phyloP scores from a whole-genome alignment of 2,329 filamentous ascomycete species.

The Magnaporthales sp. region DNA sequence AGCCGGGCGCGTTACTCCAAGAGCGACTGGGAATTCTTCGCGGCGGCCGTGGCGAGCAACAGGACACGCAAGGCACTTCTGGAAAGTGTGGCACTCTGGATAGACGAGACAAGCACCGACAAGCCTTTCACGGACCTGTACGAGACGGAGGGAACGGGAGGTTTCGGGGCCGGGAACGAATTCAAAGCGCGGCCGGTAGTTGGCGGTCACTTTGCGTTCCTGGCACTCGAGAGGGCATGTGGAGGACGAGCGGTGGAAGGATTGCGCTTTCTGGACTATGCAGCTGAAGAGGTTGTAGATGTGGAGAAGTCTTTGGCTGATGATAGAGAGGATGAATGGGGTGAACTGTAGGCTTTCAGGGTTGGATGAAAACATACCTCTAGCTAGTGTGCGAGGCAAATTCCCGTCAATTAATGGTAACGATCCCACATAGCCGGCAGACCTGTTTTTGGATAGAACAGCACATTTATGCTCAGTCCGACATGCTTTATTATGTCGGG shows the following conservation, averaged over 20 bases:
- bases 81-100: slow-evolving; percentile 66
- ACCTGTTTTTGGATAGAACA: too few relatives aligned
- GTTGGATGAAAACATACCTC: neutral
- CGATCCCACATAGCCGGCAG: too few relatives aligned
- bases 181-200: slow-evolving; percentile 81
- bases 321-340: neutral
- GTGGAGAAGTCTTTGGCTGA: slow-evolving; percentile 16
- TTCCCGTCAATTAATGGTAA: neutral
- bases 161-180: slow-evolving; percentile 56
- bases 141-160: slow-evolving; percentile 67
- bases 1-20: slow-evolving; percentile 78
- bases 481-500: neutral
- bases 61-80: slow-evolving; percentile 63
- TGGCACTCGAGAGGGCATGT: slow-evolving; percentile 75
- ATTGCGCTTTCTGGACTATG: slow-evolving; percentile 39
- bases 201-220: slow-evolving; percentile 76
- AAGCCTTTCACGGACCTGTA: slow-evolving; percentile 76
- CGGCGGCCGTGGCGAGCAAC: slow-evolving; percentile 66
- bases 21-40: slow-evolving; percentile 87
- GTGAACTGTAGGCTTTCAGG: neutral
- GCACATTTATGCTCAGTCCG: neutral
- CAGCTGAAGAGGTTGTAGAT: slow-evolving; percentile 14
- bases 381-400: neutral
- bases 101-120: slow-evolving; percentile 73
- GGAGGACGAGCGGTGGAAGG: slow-evolving; percentile 56